These are phyloP conservation scores for Lachnellula arida DNA, from an alignment of 2,329 filamentous ascomycete species.

Conservation along the genomic window DNA sequence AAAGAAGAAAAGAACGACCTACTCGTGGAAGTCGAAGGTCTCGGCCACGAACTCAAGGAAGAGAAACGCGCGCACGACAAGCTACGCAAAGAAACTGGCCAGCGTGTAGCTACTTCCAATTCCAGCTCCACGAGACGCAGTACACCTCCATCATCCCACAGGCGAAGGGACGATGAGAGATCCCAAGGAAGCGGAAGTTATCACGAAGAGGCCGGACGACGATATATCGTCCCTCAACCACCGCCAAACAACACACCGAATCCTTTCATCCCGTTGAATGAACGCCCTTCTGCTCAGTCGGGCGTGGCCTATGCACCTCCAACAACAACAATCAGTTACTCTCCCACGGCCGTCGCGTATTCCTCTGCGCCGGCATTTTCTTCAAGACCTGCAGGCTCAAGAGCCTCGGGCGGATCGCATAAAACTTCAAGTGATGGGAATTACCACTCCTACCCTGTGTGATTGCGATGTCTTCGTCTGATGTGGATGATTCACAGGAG, in stretches of 20 bases:
- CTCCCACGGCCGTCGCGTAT: slow-evolving; percentile 7
- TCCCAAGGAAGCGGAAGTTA: neutral
- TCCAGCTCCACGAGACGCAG: slow-evolving; percentile 4
- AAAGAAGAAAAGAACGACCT: slow-evolving; percentile 17
- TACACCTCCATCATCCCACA: neutral
- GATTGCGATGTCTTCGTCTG: neutral
- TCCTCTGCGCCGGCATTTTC: slow-evolving; percentile 4
- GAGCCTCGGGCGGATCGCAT: neutral
- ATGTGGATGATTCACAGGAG: neutral
- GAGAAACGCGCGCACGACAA: slow-evolving; percentile 8
- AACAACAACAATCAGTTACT: neutral
- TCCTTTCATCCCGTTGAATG: slow-evolving; percentile 19
- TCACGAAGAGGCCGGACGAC: slow-evolving; percentile 1
- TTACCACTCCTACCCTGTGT: slow-evolving; percentile 21
- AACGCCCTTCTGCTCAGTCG: slow-evolving; percentile 5
- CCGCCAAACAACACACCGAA: slow-evolving; percentile 17
- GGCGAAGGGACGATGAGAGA: neutral
- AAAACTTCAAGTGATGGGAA: slow-evolving; percentile 20
- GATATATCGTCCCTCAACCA: slow-evolving; percentile 13
- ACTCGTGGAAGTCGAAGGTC: slow-evolving; percentile 3
- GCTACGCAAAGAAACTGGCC: neutral
- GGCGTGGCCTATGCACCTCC: slow-evolving; percentile 7
- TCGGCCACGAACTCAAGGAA: slow-evolving; percentile 8
- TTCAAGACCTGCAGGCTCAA: neutral
- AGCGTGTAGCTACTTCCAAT: neutral